Percentiles rank a stretch among this genome's conserved stretches.
Evolutionary conservation across 768 basidiomycete species (phyloP).

Genomic region (Leccinellum albellum): DNA sequence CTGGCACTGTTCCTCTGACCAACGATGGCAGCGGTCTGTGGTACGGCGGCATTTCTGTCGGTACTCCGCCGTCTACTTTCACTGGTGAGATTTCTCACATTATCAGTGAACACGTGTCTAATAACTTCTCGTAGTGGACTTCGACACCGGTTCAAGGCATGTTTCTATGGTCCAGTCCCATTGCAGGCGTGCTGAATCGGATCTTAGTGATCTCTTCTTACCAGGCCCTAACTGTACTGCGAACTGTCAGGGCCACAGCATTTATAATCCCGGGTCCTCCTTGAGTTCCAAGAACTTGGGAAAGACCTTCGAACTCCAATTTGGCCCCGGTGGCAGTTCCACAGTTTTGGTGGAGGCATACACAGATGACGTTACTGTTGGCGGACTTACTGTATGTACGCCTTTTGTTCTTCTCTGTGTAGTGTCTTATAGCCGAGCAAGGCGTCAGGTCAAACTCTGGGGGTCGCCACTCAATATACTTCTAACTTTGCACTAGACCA

Average conservation of each 20-base stretch:
- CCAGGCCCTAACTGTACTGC: conserved; percentile 21
- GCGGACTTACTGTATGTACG: conserved; percentile 6
- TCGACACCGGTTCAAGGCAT: conserved; percentile 9
- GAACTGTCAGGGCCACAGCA: conserved; percentile 27
- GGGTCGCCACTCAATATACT: conserved; percentile 10
- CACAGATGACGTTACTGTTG: conserved; percentile 9
- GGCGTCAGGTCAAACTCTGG: conserved; percentile 13
- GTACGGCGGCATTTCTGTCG: conserved; percentile 11
- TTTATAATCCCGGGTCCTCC: conserved; percentile 28
- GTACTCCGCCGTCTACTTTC: neutral
- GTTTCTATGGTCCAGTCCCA: neutral
- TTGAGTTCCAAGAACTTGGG: conserved; percentile 3
- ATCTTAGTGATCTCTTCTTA: conserved; percentile 25
- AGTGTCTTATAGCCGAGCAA: conserved; percentile 1
- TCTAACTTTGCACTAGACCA: neutral
- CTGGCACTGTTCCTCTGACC: neutral
- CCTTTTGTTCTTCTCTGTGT: neutral
- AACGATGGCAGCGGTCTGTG: neutral
- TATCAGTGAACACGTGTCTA: neutral
- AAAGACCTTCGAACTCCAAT: neutral
- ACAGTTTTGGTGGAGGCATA: conserved; percentile 6
- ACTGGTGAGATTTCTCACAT: neutral
- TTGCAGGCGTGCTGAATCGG: neutral
- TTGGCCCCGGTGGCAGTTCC: neutral
- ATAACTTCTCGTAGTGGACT: neutral